A percentile compares a stretch with the other conserved stretches of the same genome.
Evolutionary conservation across 192 early-diverging fungal genomes (phyloP).

Genomic region (Umbelopsis ramanniana): DNA sequence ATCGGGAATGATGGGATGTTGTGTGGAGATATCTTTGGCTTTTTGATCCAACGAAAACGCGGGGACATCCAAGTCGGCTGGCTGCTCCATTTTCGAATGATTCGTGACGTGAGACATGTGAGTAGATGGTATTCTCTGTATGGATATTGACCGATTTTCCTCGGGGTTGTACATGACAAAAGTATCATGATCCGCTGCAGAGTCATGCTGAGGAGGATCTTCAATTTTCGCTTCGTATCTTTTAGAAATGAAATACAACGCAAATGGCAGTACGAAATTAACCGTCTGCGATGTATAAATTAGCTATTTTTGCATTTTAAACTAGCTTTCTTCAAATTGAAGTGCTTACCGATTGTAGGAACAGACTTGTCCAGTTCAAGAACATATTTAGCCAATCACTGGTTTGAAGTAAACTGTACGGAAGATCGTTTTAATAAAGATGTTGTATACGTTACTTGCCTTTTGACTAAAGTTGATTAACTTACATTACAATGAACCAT

Average conservation of each 20-base stretch:
- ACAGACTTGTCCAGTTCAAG: constrained; percentile 65
- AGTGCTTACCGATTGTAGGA: constrained; percentile 56
- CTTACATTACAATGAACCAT: constrained; percentile 60
- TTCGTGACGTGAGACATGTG: constrained; percentile 20
- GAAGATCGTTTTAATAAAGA: not conserved
- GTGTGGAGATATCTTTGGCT: not conserved
- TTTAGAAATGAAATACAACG: constrained; percentile 65
- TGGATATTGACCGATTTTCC: constrained; percentile 27
- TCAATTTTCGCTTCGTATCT: constrained; percentile 34
- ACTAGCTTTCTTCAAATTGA: not conserved
- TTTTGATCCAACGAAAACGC: not conserved
- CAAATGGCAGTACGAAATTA: constrained; percentile 71
- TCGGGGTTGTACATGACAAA: constrained; percentile 36
- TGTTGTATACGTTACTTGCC: not conserved
- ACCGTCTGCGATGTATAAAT: constrained; percentile 39
- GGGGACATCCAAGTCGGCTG: constrained; percentile 25
- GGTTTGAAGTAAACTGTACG: constrained; percentile 60
- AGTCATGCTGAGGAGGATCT: constrained; percentile 18
- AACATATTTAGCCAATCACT: constrained; percentile 58
- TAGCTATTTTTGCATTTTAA: not conserved
- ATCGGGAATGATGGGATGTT: constrained; percentile 11
- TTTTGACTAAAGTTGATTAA: not conserved
- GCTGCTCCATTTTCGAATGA: constrained; percentile 26
- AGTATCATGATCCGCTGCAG: constrained; percentile 20
- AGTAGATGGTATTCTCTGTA: constrained; percentile 15